Evolutionary conservation across 331 rosid species (phyloP).

Genomic region (Telfairia occidentalis): DNA sequence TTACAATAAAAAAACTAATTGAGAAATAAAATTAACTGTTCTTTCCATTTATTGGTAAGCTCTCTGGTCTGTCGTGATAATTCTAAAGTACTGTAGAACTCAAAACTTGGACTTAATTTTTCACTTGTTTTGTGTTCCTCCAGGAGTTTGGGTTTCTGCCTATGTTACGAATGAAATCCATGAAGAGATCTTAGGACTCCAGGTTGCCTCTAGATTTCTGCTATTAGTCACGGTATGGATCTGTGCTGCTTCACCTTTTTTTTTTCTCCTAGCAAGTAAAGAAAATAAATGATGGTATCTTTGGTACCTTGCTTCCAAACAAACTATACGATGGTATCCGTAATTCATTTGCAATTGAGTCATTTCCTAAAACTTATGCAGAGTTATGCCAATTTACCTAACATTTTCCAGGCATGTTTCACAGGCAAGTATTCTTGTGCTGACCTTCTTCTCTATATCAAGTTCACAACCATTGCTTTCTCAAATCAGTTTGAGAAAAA

Average conservation of each 20-base stretch:
- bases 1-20: neutral
- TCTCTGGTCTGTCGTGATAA: neutral
- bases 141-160: constrained; percentile 78
- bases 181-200: constrained; percentile 73
- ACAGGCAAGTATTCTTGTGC: constrained; percentile 78
- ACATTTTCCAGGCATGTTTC: constrained; percentile 24
- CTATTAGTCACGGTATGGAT: constrained; percentile 58
- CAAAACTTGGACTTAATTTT: neutral
- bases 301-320: neutral
- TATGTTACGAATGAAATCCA: constrained; percentile 70
- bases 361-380: constrained; percentile 10
- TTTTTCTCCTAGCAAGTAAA: neutral
- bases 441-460: constrained; percentile 79
- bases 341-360: constrained; percentile 14
- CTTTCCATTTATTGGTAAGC: neutral
- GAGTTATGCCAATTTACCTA: constrained; percentile 17
- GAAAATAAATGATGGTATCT: neutral
- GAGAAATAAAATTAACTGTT: neutral
- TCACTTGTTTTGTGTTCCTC: constrained; percentile 23
- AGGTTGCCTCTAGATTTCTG: constrained; percentile 75
- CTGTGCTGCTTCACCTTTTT: constrained; percentile 6
- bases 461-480: constrained; percentile 94
- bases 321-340: neutral
- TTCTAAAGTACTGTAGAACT: neutral
- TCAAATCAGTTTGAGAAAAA: constrained; percentile 82